Percentiles rank a stretch among this genome's conserved stretches.
phyloP scores from a whole-genome alignment of 2,329 filamentous ascomycete species.

The Domatiomyces globalis region DNA sequence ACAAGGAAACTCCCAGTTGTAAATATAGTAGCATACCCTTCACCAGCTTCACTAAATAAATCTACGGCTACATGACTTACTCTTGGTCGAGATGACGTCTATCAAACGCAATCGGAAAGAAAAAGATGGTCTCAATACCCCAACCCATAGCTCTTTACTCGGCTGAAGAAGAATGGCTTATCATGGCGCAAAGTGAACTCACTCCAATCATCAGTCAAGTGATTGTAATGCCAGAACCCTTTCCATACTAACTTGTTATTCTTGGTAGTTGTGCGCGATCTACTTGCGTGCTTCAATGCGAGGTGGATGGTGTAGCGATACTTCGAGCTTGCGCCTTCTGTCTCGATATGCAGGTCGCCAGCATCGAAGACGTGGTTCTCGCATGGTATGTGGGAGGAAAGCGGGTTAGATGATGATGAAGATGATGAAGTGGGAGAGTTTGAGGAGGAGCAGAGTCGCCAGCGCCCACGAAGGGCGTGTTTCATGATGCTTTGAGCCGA shows the following conservation, averaged over 20 bases:
- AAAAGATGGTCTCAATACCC: constrained; percentile 9
- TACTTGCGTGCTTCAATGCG: constrained; percentile 42
- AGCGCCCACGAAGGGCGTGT: constrained; percentile 50
- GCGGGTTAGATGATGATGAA: constrained; percentile 19
- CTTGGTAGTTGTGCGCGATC: constrained; percentile 40
- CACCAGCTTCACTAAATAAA: neutral
- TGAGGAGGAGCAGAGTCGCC: constrained; percentile 46
- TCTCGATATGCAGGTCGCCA: constrained; percentile 65
- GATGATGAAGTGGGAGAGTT: neutral
- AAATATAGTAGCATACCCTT: no score
- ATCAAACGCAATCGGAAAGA: neutral
- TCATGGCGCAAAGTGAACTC: constrained; percentile 58
- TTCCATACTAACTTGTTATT: constrained; percentile 86
- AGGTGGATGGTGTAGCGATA: constrained; percentile 80
- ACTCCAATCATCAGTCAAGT: constrained; percentile 76
- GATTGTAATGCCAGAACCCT: constrained; percentile 82
- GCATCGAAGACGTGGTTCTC: neutral
- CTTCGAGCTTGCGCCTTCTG: constrained; percentile 61
- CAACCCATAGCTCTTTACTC: constrained; percentile 46
- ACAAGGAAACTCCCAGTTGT: no score
- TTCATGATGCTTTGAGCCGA: constrained; percentile 47
- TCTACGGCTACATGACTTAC: neutral
- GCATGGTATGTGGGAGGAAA: constrained; percentile 12
- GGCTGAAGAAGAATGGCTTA: constrained; percentile 45
- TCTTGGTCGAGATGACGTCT: neutral